Percentiles rank a stretch among this genome's conserved stretches.
These are phyloP conservation scores for Chlamydomonas sp. DNA, from an alignment of 139 green algal genomes.

Conservation along the genomic window DNA sequence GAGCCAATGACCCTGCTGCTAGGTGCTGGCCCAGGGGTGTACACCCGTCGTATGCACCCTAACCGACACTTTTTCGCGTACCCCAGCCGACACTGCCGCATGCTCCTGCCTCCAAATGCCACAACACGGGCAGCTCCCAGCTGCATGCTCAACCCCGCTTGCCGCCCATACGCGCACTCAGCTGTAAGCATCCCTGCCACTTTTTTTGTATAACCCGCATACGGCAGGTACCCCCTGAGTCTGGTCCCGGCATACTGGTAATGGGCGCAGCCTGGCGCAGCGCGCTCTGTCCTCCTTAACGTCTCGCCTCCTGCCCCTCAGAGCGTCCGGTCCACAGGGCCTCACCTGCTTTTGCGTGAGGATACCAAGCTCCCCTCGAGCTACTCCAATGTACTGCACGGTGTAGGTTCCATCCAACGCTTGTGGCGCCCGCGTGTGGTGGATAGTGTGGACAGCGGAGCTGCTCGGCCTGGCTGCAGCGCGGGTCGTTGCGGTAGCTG, in stretches of 20 bases:
- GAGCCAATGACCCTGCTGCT: no score
- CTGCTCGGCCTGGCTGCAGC: neutral
- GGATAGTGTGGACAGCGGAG: neutral
- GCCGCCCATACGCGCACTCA: no score
- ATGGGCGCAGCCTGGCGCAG: neutral
- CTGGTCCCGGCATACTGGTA: neutral
- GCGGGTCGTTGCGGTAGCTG: neutral
- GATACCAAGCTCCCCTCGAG: slow-evolving; percentile 27
- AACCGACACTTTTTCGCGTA: no score
- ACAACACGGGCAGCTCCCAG: no score
- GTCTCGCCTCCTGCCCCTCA: neutral
- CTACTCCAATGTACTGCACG: slow-evolving; percentile 21
- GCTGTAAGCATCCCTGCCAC: no score
- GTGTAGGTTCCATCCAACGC: neutral
- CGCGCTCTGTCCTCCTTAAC: neutral
- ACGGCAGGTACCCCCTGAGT: no score
- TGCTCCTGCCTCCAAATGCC: no score
- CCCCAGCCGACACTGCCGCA: no score
- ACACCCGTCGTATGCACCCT: no score
- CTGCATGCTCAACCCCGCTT: no score
- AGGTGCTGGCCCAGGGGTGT: no score
- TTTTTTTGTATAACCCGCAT: no score
- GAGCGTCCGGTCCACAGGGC: neutral
- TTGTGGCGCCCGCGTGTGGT: neutral
- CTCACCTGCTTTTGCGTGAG: slow-evolving; percentile 25